Percentiles rank a stretch among this genome's conserved stretches.
Evolutionary conservation across 2,329 filamentous ascomycete species (phyloP).

Genomic region (Neophaeococcomyces mojaviensis): DNA sequence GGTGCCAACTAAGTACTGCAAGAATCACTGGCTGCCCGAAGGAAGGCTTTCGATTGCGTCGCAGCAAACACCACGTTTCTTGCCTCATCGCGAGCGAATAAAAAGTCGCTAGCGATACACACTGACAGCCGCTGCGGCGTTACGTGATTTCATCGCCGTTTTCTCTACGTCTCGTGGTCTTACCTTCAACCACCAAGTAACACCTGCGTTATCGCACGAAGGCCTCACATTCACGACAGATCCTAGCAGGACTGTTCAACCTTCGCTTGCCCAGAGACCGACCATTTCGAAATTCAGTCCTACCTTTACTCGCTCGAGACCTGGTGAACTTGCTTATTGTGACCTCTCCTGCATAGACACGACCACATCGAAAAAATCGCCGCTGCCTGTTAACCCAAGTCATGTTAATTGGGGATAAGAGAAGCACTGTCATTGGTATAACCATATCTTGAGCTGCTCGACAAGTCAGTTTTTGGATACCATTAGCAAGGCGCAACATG

Average conservation of each 20-base stretch:
- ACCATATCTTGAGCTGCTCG: slow-evolving; percentile 7
- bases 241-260: neutral
- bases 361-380: neutral
- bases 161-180: neutral
- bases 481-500: slow-evolving; percentile 40
- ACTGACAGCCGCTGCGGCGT: neutral
- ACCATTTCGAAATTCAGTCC: neutral
- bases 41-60: neutral
- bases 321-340: neutral
- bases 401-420: slow-evolving; percentile 17
- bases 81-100: neutral
- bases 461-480: neutral
- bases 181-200: neutral
- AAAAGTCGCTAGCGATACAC: neutral
- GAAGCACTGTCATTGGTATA: slow-evolving; percentile 14
- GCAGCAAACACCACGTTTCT: slow-evolving; percentile 1
- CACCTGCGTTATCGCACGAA: neutral
- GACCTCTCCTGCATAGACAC: neutral
- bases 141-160: slow-evolving; percentile 7
- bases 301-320: neutral
- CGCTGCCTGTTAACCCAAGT: slow-evolving; percentile 2
- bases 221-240: neutral
- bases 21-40: slow-evolving; percentile 2
- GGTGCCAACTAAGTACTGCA: neutral
- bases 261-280: slow-evolving; percentile 1